Conservation (phyloP, 2,329 filamentous ascomycete species). For the Penicillium capsulatum region DNA sequence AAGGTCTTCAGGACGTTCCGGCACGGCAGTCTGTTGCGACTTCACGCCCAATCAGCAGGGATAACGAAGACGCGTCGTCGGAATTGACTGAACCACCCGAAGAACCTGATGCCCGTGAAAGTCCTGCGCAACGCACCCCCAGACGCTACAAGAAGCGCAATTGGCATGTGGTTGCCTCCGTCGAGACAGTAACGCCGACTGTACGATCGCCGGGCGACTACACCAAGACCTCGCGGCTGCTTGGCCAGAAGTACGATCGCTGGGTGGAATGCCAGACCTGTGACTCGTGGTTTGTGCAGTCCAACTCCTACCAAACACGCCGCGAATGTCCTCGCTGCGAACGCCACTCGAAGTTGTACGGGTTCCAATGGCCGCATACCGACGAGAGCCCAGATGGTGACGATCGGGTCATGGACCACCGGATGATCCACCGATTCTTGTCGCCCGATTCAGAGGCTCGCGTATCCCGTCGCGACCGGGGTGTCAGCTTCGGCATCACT, state of each 20-base stretch:
- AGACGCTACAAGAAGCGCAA: slow-evolving; percentile 23
- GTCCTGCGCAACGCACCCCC: slow-evolving; percentile 15
- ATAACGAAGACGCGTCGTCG: slow-evolving; percentile 17
- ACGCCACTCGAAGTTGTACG: slow-evolving; percentile 91
- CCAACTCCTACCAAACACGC: slow-evolving; percentile 79
- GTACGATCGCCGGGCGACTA: slow-evolving; percentile 70
- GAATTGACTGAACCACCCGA: slow-evolving; percentile 27
- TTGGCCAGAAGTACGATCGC: slow-evolving; percentile 69
- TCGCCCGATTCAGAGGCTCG: slow-evolving; percentile 62
- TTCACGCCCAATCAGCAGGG: not conserved
- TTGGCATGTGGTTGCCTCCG: slow-evolving; percentile 32
- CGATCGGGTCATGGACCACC: slow-evolving; percentile 71
- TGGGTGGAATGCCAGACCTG: slow-evolving; percentile 92
- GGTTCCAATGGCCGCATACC: slow-evolving; percentile 94
- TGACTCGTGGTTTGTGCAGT: slow-evolving; percentile 75
- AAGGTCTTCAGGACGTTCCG: not conserved
- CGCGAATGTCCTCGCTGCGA: slow-evolving; percentile 89
- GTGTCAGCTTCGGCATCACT: slow-evolving; percentile 35
- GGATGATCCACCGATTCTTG: slow-evolving; percentile 81
- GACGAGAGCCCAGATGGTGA: slow-evolving; percentile 74
- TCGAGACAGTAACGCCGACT: slow-evolving; percentile 35
- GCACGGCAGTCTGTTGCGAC: not conserved
- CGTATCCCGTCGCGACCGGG: slow-evolving; percentile 36
- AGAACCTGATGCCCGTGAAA: slow-evolving; percentile 26
- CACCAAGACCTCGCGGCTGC: slow-evolving; percentile 69